These are phyloP conservation scores for Psilocybe tampanensis DNA, from an alignment of 768 basidiomycete species.

Conservation along the genomic window DNA sequence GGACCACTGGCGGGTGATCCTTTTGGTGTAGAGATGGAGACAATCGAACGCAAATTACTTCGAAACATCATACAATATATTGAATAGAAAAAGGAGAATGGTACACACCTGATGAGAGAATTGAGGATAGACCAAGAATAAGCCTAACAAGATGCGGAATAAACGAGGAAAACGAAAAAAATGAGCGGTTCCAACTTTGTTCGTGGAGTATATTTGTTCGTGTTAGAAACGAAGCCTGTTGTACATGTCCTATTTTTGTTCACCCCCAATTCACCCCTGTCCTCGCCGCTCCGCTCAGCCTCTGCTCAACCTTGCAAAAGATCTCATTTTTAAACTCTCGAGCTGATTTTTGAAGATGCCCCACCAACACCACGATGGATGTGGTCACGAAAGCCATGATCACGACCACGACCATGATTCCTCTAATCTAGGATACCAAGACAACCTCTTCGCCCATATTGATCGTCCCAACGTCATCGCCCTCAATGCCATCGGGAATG, in stretches of 20 bases:
- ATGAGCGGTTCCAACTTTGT: background rate
- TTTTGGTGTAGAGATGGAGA: slow-evolving; percentile 62
- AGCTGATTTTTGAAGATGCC: too few relatives aligned
- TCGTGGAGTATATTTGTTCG: too few relatives aligned
- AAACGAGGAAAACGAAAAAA: background rate
- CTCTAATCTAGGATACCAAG: slow-evolving; percentile 58
- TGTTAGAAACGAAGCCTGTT: too few relatives aligned
- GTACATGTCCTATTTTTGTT: too few relatives aligned
- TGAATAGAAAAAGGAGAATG: background rate
- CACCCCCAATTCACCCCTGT: too few relatives aligned
- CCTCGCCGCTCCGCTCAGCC: too few relatives aligned
- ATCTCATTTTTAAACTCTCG: too few relatives aligned
- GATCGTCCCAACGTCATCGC: slow-evolving; percentile 82
- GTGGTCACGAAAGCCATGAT: slow-evolving; percentile 60
- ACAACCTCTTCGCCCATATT: slow-evolving; percentile 75
- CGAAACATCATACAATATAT: slow-evolving; percentile 49
- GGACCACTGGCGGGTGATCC: slow-evolving; percentile 76
- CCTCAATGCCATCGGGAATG: slow-evolving; percentile 61
- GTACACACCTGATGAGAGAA: slow-evolving; percentile 20
- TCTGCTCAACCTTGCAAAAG: too few relatives aligned
- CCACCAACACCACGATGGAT: slow-evolving; percentile 58
- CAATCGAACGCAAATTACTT: slow-evolving; percentile 92
- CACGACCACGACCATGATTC: slow-evolving; percentile 60
- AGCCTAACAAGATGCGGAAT: background rate
- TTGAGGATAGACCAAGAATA: background rate